These are phyloP conservation scores for Glonium stellatum DNA, from an alignment of 495 filamentous ascomycete genomes.

Conservation along the genomic window DNA sequence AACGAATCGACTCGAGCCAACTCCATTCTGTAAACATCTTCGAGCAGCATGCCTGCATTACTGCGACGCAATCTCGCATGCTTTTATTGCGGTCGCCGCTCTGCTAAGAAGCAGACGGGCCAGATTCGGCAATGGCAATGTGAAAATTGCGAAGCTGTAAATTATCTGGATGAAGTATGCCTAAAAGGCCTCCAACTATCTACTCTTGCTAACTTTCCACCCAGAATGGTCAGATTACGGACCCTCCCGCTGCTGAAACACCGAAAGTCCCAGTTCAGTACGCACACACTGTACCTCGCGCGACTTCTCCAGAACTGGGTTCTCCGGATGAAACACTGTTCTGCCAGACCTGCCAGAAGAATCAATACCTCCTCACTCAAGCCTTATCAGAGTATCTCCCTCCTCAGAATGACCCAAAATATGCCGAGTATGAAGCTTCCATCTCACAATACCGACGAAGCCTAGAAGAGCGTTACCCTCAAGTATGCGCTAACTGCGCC, in stretches of 20 bases:
- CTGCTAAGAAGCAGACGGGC: conserved; percentile 47
- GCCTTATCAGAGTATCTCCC: conserved; percentile 65
- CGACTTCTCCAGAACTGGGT: conserved; percentile 30
- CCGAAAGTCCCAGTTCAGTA: conserved; percentile 31
- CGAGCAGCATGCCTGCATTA: conserved; percentile 31
- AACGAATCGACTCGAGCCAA: neutral
- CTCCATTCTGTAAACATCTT: neutral
- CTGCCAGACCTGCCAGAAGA: conserved; percentile 70
- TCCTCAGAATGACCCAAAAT: conserved; percentile 55
- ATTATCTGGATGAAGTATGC: conserved; percentile 66
- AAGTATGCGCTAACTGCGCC: conserved; percentile 72
- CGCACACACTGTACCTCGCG: conserved; percentile 31
- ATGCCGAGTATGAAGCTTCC: conserved; percentile 49
- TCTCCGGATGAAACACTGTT: conserved; percentile 52
- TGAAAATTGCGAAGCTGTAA: conserved; percentile 67
- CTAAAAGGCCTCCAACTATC: neutral
- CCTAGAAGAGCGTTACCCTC: conserved; percentile 72
- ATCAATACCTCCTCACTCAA: conserved; percentile 68
- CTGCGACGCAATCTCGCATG: conserved; percentile 49
- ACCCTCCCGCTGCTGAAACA: conserved; percentile 57
- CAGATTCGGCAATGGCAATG: conserved; percentile 59
- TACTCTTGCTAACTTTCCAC: conserved; percentile 13
- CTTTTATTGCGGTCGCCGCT: conserved; percentile 68
- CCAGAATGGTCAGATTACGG: conserved; percentile 77
- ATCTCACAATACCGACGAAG: conserved; percentile 55